These are phyloP conservation scores for Magnaporthiopsis poae DNA, from an alignment of 2,329 filamentous ascomycete species.

Conservation along the genomic window DNA sequence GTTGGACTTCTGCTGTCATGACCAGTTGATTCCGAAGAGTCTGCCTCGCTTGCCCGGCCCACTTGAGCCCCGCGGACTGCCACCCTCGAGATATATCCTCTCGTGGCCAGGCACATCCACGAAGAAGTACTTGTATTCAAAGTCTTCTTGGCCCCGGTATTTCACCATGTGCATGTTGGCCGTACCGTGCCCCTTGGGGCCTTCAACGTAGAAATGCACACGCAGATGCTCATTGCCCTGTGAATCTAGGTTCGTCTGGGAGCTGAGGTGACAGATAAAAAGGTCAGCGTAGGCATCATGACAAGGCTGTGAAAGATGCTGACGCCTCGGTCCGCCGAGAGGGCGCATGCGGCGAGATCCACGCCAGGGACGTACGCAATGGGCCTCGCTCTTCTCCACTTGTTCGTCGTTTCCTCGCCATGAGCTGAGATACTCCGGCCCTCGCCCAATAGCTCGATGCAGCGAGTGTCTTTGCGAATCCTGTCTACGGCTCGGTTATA, in stretches of 20 bases:
- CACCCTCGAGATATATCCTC: slow-evolving; percentile 56
- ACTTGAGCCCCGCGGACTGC: slow-evolving; percentile 31
- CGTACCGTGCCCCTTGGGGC: slow-evolving; percentile 61
- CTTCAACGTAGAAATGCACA: slow-evolving; percentile 82
- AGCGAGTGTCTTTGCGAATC: slow-evolving; percentile 63
- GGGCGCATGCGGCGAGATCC: too few relatives aligned
- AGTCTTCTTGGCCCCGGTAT: slow-evolving; percentile 52
- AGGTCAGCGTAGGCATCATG: slow-evolving; percentile 9
- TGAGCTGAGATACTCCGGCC: slow-evolving; percentile 66
- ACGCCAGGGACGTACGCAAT: slow-evolving; percentile 38
- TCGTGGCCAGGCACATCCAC: slow-evolving; percentile 67
- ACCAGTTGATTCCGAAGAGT: slow-evolving; percentile 55
- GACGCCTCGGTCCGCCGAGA: too few relatives aligned
- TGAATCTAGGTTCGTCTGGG: slow-evolving; percentile 58
- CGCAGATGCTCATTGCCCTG: slow-evolving; percentile 69
- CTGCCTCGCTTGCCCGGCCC: slow-evolving; percentile 28
- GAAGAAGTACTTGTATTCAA: slow-evolving; percentile 69
- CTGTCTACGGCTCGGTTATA: slow-evolving; percentile 80
- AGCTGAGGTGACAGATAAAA: slow-evolving; percentile 33
- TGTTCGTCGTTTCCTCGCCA: slow-evolving; percentile 71
- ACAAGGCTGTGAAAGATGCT: slow-evolving; percentile 4
- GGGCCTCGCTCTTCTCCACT: slow-evolving; percentile 62
- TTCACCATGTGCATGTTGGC: slow-evolving; percentile 72
- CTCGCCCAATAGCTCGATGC: slow-evolving; percentile 65
- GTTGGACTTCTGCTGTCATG: slow-evolving; percentile 3